Evolutionary conservation across 306 rosid genomes (phyloP).

Genomic region (Coriaria nepalensis): DNA sequence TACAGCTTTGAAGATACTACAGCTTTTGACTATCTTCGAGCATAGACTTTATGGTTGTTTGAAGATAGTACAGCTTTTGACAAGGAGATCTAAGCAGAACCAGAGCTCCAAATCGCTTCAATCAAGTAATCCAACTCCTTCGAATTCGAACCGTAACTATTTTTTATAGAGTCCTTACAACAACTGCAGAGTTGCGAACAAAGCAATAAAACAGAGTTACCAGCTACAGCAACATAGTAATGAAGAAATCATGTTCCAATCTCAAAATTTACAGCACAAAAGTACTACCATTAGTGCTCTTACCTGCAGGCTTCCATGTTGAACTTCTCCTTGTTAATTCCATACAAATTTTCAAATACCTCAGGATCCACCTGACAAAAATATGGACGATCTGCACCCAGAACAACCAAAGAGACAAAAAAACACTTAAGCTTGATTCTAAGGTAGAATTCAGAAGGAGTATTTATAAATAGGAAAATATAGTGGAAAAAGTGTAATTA

Average conservation of each 20-base stretch:
- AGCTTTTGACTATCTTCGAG: too few relatives aligned
- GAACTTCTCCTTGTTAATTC: slow-evolving; percentile 48
- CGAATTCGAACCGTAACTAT: slow-evolving; percentile 59
- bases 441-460: too few relatives aligned
- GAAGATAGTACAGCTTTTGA: too few relatives aligned
- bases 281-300: neutral
- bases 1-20: too few relatives aligned
- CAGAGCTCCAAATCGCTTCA: slow-evolving; percentile 21
- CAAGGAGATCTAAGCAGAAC: slow-evolving; percentile 13
- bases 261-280: neutral
- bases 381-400: slow-evolving; percentile 65
- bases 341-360: slow-evolving; percentile 46
- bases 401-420: slow-evolving; percentile 2
- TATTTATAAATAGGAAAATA: too few relatives aligned
- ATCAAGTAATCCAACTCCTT: slow-evolving; percentile 59
- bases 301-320: slow-evolving; percentile 90
- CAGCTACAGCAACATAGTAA: slow-evolving; percentile 2
- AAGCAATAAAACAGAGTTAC: slow-evolving; percentile 2
- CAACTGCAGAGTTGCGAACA: slow-evolving; percentile 57
- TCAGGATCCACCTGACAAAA: slow-evolving; percentile 79
- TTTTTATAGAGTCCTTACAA: slow-evolving; percentile 69
- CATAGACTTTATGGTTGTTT: too few relatives aligned
- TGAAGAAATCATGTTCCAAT: neutral
- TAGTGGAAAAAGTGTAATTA: too few relatives aligned
- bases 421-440: neutral